A percentile compares a stretch with the other conserved stretches of the same genome.
These are phyloP conservation scores for Catharanthus roseus DNA, from an alignment of 257 asterid species.

Conservation along the genomic window DNA sequence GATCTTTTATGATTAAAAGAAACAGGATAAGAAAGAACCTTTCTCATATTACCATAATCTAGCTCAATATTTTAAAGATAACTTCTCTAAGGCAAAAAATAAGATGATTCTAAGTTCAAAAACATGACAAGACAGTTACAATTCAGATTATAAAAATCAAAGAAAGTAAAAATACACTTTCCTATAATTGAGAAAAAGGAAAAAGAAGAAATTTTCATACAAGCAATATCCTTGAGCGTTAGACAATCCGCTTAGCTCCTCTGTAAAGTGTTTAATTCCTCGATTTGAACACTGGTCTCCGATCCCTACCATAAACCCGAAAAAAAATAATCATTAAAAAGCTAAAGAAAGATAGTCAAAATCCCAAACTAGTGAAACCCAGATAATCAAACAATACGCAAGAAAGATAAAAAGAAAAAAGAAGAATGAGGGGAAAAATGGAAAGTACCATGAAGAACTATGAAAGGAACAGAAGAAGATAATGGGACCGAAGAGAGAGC, in stretches of 20 bases:
- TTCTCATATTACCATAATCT: background rate
- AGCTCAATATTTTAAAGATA: background rate
- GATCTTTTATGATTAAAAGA: background rate
- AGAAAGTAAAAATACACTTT: background rate
- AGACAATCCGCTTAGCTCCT: slow-evolving; percentile 61
- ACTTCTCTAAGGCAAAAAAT: too few species aligned
- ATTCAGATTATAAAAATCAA: background rate
- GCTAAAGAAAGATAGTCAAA: background rate
- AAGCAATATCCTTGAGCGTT: slow-evolving; percentile 69
- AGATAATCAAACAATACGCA: too few species aligned
- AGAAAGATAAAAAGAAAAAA: background rate
- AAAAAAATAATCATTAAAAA: slow-evolving; percentile 8
- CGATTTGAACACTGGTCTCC: slow-evolving; percentile 84
- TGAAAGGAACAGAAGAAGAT: slow-evolving; percentile 62
- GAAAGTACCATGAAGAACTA: slow-evolving; percentile 76
- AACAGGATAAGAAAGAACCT: background rate
- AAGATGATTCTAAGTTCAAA: background rate
- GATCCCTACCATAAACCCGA: slow-evolving; percentile 43
- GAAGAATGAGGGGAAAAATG: background rate
- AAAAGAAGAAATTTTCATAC: slow-evolving; percentile 25
- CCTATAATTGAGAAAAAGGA: background rate
- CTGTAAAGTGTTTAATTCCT: slow-evolving; percentile 69
- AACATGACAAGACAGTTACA: background rate
- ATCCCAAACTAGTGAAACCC: background rate
- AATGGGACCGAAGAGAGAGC: slow-evolving; percentile 31